A percentile compares a stretch with the other conserved stretches of the same genome.
Conservation (phyloP, 352 stramenopile genomes). For the Pythium periplocum region DNA sequence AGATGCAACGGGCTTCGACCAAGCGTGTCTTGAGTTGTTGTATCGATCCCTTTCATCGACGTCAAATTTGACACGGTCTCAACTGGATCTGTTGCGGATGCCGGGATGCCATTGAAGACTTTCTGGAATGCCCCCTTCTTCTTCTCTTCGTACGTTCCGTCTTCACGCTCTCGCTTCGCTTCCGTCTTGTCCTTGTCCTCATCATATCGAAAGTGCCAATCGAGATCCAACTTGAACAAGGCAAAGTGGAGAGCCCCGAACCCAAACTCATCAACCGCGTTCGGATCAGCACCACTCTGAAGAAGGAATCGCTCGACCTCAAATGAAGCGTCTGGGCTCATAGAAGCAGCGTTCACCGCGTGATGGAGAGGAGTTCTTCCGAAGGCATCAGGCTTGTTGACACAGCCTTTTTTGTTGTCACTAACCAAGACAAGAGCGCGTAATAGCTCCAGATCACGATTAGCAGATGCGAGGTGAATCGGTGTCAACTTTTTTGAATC, state of each 20-base stretch:
- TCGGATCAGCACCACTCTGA: slow-evolving; percentile 42
- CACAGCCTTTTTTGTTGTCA: slow-evolving; percentile 25
- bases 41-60: slow-evolving; percentile 36
- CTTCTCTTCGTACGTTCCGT: slow-evolving; percentile 42
- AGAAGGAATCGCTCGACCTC: slow-evolving; percentile 71
- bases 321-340: slow-evolving; percentile 71
- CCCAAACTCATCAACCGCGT: slow-evolving; percentile 51
- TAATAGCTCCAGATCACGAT: slow-evolving; percentile 60
- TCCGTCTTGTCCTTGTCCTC: slow-evolving; percentile 15
- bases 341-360: slow-evolving; percentile 58
- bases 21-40: slow-evolving; percentile 34
- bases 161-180: slow-evolving; percentile 25
- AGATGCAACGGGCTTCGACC: slow-evolving; percentile 61
- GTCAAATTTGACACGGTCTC: slow-evolving; percentile 72
- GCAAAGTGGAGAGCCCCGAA: slow-evolving; percentile 63
- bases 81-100: slow-evolving; percentile 50
- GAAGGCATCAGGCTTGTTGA: slow-evolving; percentile 47
- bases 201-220: slow-evolving; percentile 61
- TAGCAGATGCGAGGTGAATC: slow-evolving; percentile 51
- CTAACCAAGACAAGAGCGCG: slow-evolving; percentile 35
- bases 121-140: slow-evolving; percentile 37
- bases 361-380: slow-evolving; percentile 65
- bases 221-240: slow-evolving; percentile 57
- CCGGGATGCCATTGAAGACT: slow-evolving; percentile 34
- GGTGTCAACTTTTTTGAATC: slow-evolving; percentile 46